Evolutionary conservation across 495 filamentous ascomycete genomes (phyloP).

Genomic region (Penicillium coffeae): DNA sequence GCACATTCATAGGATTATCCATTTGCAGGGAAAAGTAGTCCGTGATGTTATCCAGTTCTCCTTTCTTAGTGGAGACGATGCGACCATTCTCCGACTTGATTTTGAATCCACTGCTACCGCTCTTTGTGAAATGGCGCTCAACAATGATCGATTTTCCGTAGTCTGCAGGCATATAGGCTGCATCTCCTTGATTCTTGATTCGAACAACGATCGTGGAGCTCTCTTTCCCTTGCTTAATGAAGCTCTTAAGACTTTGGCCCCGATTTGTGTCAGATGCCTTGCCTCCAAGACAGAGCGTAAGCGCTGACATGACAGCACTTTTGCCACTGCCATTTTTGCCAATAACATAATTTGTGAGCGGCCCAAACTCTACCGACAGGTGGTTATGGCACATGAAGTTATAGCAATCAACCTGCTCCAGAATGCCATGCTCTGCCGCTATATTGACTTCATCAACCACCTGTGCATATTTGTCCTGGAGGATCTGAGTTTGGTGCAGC

Average conservation of each 20-base stretch:
- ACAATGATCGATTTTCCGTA: constrained; percentile 86
- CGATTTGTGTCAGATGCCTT: constrained; percentile 95
- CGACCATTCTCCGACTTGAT: constrained; percentile 70
- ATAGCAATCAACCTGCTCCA: constrained; percentile 76
- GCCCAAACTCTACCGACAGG: constrained; percentile 77
- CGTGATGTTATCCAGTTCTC: constrained; percentile 86
- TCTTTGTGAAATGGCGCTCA: constrained; percentile 79
- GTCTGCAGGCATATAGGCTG: constrained; percentile 75
- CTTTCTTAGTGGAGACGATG: constrained; percentile 75
- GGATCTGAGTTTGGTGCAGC: constrained; percentile 65
- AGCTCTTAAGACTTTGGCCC: constrained; percentile 83
- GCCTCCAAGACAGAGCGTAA: constrained; percentile 90
- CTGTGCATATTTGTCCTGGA: constrained; percentile 55
- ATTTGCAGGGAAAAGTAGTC: constrained; percentile 93
- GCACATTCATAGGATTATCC: constrained; percentile 96
- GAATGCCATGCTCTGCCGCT: constrained; percentile 76
- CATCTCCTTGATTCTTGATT: constrained; percentile 83
- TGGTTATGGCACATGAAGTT: constrained; percentile 95
- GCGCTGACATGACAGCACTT: constrained; percentile 90
- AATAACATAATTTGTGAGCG: constrained; percentile 95
- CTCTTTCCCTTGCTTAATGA: constrained; percentile 88
- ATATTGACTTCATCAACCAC: constrained; percentile 58
- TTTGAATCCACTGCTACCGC: constrained; percentile 79
- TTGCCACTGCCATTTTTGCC: constrained; percentile 99
- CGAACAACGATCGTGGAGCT: constrained; percentile 63